Evolutionary conservation across 2,329 filamentous ascomycete genomes (phyloP).

Genomic region (Scortechinia acanthostroma): DNA sequence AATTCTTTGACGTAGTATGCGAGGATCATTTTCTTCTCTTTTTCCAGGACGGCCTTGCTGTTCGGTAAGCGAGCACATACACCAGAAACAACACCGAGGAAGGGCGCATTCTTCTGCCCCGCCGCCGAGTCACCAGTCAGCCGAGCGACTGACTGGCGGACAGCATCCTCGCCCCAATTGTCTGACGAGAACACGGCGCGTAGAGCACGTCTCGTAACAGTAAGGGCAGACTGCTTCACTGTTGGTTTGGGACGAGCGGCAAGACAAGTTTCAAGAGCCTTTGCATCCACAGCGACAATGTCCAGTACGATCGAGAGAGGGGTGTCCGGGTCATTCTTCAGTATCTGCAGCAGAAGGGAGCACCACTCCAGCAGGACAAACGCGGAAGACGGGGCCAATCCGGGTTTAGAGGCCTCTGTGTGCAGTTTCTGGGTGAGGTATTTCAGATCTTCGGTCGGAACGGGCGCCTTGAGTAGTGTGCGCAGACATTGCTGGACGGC

Average conservation of each 20-base stretch:
- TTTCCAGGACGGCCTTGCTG: slow-evolving; percentile 53
- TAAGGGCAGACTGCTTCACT: slow-evolving; percentile 67
- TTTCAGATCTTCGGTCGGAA: slow-evolving; percentile 40
- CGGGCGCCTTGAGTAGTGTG: slow-evolving; percentile 41
- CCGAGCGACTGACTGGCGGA: slow-evolving; percentile 1
- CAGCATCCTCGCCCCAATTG: slow-evolving; percentile 35
- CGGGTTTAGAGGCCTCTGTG: slow-evolving; percentile 68
- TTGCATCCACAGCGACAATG: slow-evolving; percentile 62
- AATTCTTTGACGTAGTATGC: slow-evolving; percentile 81
- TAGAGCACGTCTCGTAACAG: slow-evolving; percentile 73
- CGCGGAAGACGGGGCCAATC: slow-evolving; percentile 71
- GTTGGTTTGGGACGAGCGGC: slow-evolving; percentile 54
- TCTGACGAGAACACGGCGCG: slow-evolving; percentile 63
- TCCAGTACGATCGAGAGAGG: slow-evolving; percentile 41
- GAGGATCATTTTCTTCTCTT: slow-evolving; percentile 67
- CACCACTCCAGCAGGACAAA: slow-evolving; percentile 91
- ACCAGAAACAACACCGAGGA: slow-evolving; percentile 80
- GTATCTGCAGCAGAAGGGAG: slow-evolving; percentile 68
- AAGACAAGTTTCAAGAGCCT: slow-evolving; percentile 72
- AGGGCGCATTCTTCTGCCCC: slow-evolving; percentile 63
- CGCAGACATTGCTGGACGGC: slow-evolving; percentile 77
- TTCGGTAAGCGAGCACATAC: slow-evolving; percentile 69
- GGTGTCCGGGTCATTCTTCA: slow-evolving; percentile 38
- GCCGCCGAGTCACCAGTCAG: slow-evolving; percentile 53
- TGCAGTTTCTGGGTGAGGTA: slow-evolving; percentile 57